These are phyloP conservation scores for Penicillium argentinense DNA, from an alignment of 495 filamentous ascomycete species.

Conservation along the genomic window DNA sequence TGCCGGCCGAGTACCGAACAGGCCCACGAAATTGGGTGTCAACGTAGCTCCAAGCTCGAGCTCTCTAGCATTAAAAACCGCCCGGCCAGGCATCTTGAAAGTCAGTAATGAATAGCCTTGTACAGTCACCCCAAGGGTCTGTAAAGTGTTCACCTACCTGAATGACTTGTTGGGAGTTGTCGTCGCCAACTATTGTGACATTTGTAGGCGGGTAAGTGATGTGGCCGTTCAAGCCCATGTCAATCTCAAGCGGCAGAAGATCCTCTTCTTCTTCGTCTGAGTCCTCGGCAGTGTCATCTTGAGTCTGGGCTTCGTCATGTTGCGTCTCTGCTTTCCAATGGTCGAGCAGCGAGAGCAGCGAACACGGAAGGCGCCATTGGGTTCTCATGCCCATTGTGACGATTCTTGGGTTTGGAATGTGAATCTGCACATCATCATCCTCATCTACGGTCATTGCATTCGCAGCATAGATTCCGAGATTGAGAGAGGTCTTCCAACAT, in stretches of 20 bases:
- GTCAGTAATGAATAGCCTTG: too few species aligned
- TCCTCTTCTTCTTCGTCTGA: too few species aligned
- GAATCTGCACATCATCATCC: slow-evolving; percentile 31
- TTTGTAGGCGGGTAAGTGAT: too few species aligned
- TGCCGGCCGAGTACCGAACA: slow-evolving; percentile 29
- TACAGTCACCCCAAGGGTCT: too few species aligned
- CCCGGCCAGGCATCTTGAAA: slow-evolving; percentile 31
- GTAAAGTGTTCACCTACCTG: too few species aligned
- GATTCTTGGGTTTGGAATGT: slow-evolving; percentile 25
- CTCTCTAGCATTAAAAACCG: slow-evolving; percentile 24
- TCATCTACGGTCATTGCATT: slow-evolving; percentile 33
- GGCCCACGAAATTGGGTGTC: slow-evolving; percentile 25
- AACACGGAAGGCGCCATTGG: too few species aligned
- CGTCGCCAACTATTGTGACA: too few species aligned
- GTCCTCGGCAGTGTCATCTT: too few species aligned
- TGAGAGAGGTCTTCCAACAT: slow-evolving; percentile 31
- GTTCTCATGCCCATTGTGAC: slow-evolving; percentile 27
- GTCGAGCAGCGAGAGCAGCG: too few species aligned
- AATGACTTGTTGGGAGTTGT: slow-evolving; percentile 25
- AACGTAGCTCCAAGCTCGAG: slow-evolving; percentile 36
- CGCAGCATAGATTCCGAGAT: slow-evolving; percentile 43
- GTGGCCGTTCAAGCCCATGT: too few species aligned
- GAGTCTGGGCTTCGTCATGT: slow-evolving; percentile 7
- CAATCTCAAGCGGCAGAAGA: too few species aligned
- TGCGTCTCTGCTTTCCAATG: too few species aligned